These are phyloP conservation scores for Pseudogymnoascus sp. DNA, from an alignment of 2,329 filamentous ascomycete genomes.

Conservation along the genomic window DNA sequence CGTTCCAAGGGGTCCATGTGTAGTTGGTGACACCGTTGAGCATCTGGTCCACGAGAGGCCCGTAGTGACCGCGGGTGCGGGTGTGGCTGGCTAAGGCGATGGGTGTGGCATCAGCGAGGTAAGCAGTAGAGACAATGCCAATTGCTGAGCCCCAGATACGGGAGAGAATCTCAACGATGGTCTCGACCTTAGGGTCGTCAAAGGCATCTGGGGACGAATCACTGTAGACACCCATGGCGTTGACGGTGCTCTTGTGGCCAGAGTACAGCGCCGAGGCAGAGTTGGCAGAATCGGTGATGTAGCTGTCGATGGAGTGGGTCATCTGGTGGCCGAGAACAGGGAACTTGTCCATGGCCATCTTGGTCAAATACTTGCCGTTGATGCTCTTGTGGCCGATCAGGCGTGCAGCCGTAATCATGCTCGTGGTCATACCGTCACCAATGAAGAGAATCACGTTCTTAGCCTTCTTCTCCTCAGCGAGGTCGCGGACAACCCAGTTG, in stretches of 20 bases:
- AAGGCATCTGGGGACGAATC: constrained; percentile 66
- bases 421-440: constrained; percentile 65
- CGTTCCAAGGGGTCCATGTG: constrained; percentile 66
- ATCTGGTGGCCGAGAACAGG: constrained; percentile 82
- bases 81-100: constrained; percentile 68
- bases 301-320: constrained; percentile 77
- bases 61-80: constrained; percentile 59
- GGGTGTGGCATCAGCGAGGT: constrained; percentile 73
- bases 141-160: constrained; percentile 56
- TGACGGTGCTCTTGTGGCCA: constrained; percentile 77
- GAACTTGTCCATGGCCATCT: constrained; percentile 72
- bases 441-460: constrained; percentile 86
- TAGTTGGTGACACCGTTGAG: constrained; percentile 71
- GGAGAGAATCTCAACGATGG: constrained; percentile 68
- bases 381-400: constrained; percentile 73
- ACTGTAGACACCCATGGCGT: constrained; percentile 69
- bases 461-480: constrained; percentile 61
- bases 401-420: constrained; percentile 73
- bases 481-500: constrained; percentile 66
- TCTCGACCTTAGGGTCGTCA: constrained; percentile 82
- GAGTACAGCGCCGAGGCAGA: constrained; percentile 73
- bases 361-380: constrained; percentile 75
- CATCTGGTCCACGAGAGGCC: constrained; percentile 65
- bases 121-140: constrained; percentile 69
- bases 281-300: constrained; percentile 83